Base-by-base conservation (phyloP, 2,329 filamentous ascomycete species). In the Thelonectria rubi region DNA sequence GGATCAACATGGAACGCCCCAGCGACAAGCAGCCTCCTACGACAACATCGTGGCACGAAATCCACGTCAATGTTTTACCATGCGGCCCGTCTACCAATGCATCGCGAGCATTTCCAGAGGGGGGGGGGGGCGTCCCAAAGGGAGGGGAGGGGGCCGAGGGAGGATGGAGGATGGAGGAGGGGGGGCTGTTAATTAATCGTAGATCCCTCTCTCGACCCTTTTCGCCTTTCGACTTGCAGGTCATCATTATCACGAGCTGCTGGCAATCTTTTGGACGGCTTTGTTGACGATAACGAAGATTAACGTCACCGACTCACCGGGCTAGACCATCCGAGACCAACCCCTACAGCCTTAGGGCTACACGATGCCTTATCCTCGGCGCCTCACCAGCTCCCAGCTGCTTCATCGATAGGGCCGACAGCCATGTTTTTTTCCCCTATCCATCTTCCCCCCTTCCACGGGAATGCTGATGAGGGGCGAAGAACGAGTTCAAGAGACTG, bases 1-100 rank as follows among this genome's bases (percentile, higher is more conserved):
- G 68, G 68, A 71, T 70, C 65, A 69, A 66, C 65, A 71, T 62
- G 47, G 60, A 67, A 67, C 65, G 53, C 42, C 58, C 58, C 58
- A 61, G 48, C 47, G 53, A 56, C 47, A 47, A 55, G 52, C 58
- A 56, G 58, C 42, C 58, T 57, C 43, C 53, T 34, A 52, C 52
- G 47, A 53, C 53, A 49, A 43, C 17, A 53, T 56, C 48, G 43
- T 52, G 43, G 52, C 42, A 56, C 52, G 34, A 52, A 56, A 55
- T 47, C 52, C 52, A 55, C 32, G 52, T 60, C 58, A 51, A 51
- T 55, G 40, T 51, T 51, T 20, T 32, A 46, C 46, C 30, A 55
- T 40, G 45, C 46, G 15, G n/a, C 46, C 21, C 15, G 45, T 42
- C 42, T 56, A 37, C 30, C 15, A 50, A 56, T 43, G 54, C 49